Evolutionary conservation across 352 stramenopile species (phyloP).

Genomic region (Globisporangium spiculum): DNA sequence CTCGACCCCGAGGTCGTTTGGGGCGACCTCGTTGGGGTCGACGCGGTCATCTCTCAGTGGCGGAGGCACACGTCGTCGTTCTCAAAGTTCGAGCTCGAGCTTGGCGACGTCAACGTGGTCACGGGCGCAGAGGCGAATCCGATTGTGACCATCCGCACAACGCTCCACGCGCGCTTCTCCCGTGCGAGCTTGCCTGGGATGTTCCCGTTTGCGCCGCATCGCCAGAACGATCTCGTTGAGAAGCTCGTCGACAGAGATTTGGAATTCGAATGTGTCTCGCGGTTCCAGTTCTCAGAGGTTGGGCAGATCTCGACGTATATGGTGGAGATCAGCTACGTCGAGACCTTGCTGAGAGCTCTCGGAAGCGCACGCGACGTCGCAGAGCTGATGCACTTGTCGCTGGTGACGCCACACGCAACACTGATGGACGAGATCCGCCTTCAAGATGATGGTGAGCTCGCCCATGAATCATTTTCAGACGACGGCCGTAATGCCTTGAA

Average conservation of each 20-base stretch:
- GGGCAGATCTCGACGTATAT: not conserved
- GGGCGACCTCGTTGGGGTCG: not conserved
- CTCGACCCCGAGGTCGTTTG: not conserved
- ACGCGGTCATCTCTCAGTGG: not conserved
- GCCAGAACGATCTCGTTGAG: not conserved
- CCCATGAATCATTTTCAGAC: not conserved
- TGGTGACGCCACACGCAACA: not conserved
- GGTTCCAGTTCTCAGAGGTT: not conserved
- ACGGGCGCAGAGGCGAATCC: not conserved
- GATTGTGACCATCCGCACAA: not conserved
- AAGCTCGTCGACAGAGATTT: not conserved
- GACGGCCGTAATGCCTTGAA: not conserved
- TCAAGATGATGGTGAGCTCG: not conserved
- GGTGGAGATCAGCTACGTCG: not conserved
- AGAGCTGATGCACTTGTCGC: not conserved
- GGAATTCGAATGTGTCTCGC: not conserved
- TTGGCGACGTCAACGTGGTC: not conserved
- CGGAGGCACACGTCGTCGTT: not conserved
- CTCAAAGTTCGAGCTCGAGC: not conserved
- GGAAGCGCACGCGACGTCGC: not conserved
- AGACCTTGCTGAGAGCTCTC: not conserved
- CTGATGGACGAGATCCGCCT: not conserved
- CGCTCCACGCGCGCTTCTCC: not conserved
- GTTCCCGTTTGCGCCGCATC: not conserved
- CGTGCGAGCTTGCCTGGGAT: not conserved